These are phyloP conservation scores for Cryptosporidium xiaoi DNA, from an alignment of 169 alveolate species.

Conservation along the genomic window DNA sequence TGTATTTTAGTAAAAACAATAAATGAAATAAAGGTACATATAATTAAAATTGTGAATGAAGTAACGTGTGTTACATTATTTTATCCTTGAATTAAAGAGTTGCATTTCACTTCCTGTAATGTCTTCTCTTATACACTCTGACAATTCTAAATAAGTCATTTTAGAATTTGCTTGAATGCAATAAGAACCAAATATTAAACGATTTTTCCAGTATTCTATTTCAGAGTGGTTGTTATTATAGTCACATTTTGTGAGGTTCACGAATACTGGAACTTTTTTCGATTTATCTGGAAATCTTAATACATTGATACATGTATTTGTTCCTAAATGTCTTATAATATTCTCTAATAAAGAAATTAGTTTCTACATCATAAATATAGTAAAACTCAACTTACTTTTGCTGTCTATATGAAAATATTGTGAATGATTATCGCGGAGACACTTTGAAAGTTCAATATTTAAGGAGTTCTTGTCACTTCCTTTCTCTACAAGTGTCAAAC, in stretches of 20 bases:
- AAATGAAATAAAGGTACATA: too few relatives aligned
- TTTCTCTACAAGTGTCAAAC: slow-evolving; percentile 21
- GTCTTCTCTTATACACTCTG: slow-evolving; percentile 27
- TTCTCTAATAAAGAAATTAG: slow-evolving; percentile 5
- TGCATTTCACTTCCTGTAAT: background rate
- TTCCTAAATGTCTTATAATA: slow-evolving; percentile 10
- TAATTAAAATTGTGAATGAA: too few relatives aligned
- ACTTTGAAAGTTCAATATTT: slow-evolving; percentile 17
- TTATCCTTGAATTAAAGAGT: background rate
- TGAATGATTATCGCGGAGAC: background rate
- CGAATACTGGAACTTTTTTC: background rate
- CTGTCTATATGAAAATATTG: slow-evolving; percentile 23
- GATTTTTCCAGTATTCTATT: slow-evolving; percentile 46
- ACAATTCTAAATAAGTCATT: background rate
- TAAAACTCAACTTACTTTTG: slow-evolving; percentile 45
- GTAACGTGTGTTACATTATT: too few relatives aligned
- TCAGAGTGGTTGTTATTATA: slow-evolving; percentile 9
- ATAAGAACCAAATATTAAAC: slow-evolving; percentile 51
- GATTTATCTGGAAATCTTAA: background rate
- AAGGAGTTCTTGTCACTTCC: background rate
- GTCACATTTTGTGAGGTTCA: slow-evolving; percentile 21
- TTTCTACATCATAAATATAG: background rate
- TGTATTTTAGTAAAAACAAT: too few relatives aligned
- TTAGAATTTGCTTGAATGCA: slow-evolving; percentile 15
- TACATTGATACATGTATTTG: slow-evolving; percentile 31